phyloP scores from a whole-genome alignment of 1,284 basidiomycete species.

The Ustilago crameri region DNA sequence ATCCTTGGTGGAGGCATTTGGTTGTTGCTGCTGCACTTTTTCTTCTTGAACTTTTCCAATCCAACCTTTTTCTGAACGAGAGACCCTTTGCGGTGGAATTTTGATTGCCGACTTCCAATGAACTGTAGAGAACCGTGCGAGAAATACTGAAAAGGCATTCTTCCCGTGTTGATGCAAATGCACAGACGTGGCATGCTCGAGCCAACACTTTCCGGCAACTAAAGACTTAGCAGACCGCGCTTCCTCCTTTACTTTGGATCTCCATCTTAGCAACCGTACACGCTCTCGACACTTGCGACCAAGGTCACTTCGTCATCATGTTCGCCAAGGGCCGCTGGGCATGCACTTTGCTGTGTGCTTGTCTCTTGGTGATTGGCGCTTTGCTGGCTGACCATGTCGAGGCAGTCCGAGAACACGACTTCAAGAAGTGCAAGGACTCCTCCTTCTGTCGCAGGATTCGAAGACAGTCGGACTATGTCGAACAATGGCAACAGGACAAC shows the following conservation, averaged over 20 bases:
- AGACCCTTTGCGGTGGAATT: neutral
- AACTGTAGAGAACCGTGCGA: constrained; percentile 8
- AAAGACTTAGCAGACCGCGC: no score
- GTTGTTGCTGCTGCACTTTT: neutral
- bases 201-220: neutral
- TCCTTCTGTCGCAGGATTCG: constrained; percentile 66
- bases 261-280: neutral
- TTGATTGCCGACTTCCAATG: constrained; percentile 2
- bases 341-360: constrained; percentile 23
- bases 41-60: constrained; percentile 11
- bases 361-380: constrained; percentile 13
- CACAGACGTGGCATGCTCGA: constrained; percentile 16
- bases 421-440: constrained; percentile 66
- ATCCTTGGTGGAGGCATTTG: constrained; percentile 4
- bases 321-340: constrained; percentile 13
- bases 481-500: constrained; percentile 41
- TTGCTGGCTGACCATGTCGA: constrained; percentile 16
- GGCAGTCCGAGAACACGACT: constrained; percentile 55
- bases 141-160: neutral
- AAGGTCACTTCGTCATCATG: constrained; percentile 4
- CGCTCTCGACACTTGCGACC: neutral
- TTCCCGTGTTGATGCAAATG: no score
- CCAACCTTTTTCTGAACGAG: neutral
- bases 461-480: constrained; percentile 55
- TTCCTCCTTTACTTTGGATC: no score